Base-by-base conservation (phyloP, 495 filamentous ascomycete species). In the Xylaria venustula region DNA sequence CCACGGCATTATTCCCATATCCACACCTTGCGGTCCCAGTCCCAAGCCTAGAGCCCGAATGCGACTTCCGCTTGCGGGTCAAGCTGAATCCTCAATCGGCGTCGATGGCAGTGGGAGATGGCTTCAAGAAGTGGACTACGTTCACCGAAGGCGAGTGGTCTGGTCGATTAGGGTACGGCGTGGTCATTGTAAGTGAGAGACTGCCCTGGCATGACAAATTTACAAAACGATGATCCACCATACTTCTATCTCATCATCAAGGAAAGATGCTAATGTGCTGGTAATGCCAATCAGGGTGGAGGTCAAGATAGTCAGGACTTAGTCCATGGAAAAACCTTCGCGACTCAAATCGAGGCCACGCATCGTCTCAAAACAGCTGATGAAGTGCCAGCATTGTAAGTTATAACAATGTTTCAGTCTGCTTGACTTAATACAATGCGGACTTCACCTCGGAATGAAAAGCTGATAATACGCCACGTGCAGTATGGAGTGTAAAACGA, bases 41-140 rank as follows among this genome's bases (percentile, higher is more conserved):
- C 19, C 85, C 85, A 0, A 73, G 74, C 15, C 75, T 86, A 12
- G 81, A 85, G 61, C 73, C 85, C 46, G 42, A 86, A 60, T 73
- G 84, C 44, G 42, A 87, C 62, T 87, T 87, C 69, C 83, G 84
- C 56, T 83, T 87, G 78, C 84, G 80, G 68, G 80, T 87, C 51
- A 79, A 82, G 61, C 69, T 86, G 71, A 86, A 84, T 64, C 77
- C 83, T 0, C 82, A 82, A 62, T 81, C 85, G 26, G 67, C 67
- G 54, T 73, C 75, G 1, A 45, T 66, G 19, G 77, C 85, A 7
- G 79, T 81, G 4, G 75, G 70, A 14, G 78, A 81, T 41, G 83
- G 83, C 25, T 76, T 82, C 54, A 75, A 83, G 50, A 83, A 86
- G 52, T 84, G 79, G 80, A 77, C 85, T 15, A 83, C 82, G 22